Evolutionary conservation across 495 filamentous ascomycete species (phyloP), one percentile per base, ranked within the genome.

Genomic region (Penicillium atrosanguineum): DNA sequence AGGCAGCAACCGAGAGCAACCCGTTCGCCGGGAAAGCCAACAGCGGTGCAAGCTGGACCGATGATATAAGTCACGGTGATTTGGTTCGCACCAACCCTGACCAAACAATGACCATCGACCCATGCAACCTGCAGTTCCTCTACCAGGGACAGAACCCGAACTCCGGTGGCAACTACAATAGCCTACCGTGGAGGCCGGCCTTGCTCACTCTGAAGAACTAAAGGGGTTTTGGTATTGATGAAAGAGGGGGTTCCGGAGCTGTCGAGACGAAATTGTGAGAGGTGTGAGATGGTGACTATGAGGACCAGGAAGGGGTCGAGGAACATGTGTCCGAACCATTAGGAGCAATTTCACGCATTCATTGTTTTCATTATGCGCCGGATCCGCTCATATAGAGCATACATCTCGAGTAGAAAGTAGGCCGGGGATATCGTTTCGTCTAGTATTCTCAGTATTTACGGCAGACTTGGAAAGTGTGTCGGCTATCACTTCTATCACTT

Each of bases 21-120:
- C 77, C 84, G 4, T 87, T 86, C 46, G 84, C 84, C 3, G 82
- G 84, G 46, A 81, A 80, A 62, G 77, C 76, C 19, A 86, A 87
- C 62, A 83, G 76, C 51, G 79, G 79, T 45, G 79, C 79, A 1
- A 75, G 73, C 41, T 87, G 84, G 84, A 84, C 83, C 40, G 75
- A 83, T 63, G 81, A 84, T 50, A 85, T 87, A 62, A 83, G 79
- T 54, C 81, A 83, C 49, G 84, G 84, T 15, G 83, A 85, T 44
- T 54, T 86, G 39, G 65, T 87, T 23, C 72, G 82, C 50, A 64
- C 23, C 44, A 79, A 71, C 47, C 53, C 74, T 6, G 82, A 87
- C 56, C 76, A 87, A 64, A 84, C 79, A 2, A 75, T 79, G 67
- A 73, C 74, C 11, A 58, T 85, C 29, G 77, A 82, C 52, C 69